Evolutionary conservation across 2,329 filamentous ascomycete species (phyloP), one percentile per base, ranked within the genome.

Genomic region (Rhexocercosporidium sp.): DNA sequence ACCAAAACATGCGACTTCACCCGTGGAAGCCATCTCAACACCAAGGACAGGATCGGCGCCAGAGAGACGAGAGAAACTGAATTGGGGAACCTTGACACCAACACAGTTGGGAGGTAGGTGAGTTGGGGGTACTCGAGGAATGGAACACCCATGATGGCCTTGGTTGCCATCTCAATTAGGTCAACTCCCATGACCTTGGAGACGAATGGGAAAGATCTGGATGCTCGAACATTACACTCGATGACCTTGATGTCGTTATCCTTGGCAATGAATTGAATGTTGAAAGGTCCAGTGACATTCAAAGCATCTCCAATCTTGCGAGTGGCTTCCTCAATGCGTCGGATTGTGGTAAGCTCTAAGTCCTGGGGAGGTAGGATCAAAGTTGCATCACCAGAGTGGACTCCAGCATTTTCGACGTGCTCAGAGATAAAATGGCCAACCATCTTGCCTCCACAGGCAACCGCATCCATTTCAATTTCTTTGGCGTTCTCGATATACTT

Each of bases 231-330:
- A 76, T 99, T 99, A 82, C 96, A 98, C 82, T 99, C 96, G 71
- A 99, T 99, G 72, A 99, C 96, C 85, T 98, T 98, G 85, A 99
- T 98, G 73, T 98, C 95, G 79, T 98, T 98, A 79, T 98, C 94
- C 84, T 98, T 98, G 75, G 96, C 96, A 76, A 99, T 99, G 83
- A 99, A 98, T 79, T 99, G 96, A 71, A 99, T 99, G 82, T 99
- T 99, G 87, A 92, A 97, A 25, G 96, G 96, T 59, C 96, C 96
- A 47, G 96, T 98, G 65, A 99, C 91, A 78, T 98, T 97, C 67
- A 98, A 86, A 18, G 96, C 95, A 70, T 92, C 90, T 72, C 92
- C 96, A 74, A 99, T 98, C 86, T 98, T 98, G 73, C 91, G 87
- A 16, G 96, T 98, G 3, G 96, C 96, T 79, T 97, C 94, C 79